Conservation (phyloP, 306 rosid species). For the Lathyrus sativus region DNA sequence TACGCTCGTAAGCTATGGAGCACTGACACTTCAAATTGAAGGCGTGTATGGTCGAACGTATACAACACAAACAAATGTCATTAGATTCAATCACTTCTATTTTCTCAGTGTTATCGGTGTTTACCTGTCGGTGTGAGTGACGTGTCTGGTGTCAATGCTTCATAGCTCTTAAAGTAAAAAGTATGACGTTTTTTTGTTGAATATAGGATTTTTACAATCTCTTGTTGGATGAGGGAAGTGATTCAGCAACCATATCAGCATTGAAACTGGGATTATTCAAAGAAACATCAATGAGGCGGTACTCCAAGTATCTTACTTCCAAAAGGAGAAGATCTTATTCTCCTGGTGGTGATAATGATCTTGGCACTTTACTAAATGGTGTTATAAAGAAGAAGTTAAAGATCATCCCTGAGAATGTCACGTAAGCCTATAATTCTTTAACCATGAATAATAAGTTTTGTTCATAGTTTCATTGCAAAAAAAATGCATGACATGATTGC, state of each 20-base stretch:
- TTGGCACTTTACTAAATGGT: conserved; percentile 66
- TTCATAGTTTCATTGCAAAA: conserved; percentile 12
- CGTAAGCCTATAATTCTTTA: conserved; percentile 48
- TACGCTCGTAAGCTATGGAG: background rate
- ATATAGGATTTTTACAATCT: conserved; percentile 81
- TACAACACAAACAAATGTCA: background rate
- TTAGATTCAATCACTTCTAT: background rate
- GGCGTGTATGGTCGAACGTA: too few relatives aligned
- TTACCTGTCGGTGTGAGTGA: background rate
- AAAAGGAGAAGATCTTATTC: conserved; percentile 38
- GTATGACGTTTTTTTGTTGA: conserved; percentile 17
- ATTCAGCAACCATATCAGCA: conserved; percentile 40
- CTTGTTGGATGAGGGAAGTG: conserved; percentile 53
- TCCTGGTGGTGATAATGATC: conserved; percentile 49
- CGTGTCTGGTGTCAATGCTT: background rate
- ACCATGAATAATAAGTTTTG: background rate
- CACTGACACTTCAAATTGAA: too few relatives aligned
- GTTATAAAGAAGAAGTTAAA: conserved; percentile 68
- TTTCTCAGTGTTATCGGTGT: background rate
- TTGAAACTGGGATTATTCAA: conserved; percentile 33
- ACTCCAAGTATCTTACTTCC: conserved; percentile 61
- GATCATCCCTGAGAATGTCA: conserved; percentile 69
- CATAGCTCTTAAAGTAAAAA: background rate
- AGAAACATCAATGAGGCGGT: conserved; percentile 39
- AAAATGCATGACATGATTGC: conserved; percentile 16